These are phyloP conservation scores for Vitis hybrid DNA, from an alignment of 177 flowering plant genomes.

Conservation along the genomic window DNA sequence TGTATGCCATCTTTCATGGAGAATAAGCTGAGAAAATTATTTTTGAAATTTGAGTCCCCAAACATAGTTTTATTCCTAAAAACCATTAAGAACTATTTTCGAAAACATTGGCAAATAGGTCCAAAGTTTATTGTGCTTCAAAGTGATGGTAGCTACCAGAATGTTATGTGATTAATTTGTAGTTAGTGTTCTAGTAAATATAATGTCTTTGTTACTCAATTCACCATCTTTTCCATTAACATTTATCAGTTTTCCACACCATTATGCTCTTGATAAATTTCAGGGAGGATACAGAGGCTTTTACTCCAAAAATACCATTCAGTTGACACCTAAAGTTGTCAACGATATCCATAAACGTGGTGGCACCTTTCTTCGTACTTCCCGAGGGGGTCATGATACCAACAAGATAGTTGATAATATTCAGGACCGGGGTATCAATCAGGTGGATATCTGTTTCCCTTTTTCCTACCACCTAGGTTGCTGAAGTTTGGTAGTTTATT, in stretches of 20 bases:
- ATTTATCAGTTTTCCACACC: not conserved
- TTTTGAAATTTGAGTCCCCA: no score
- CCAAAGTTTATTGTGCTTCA: no score
- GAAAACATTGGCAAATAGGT: no score
- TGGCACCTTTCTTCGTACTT: slow-evolving; percentile 74
- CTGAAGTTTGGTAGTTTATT: not conserved
- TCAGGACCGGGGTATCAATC: slow-evolving; percentile 79
- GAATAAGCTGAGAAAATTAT: no score
- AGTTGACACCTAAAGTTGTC: slow-evolving; percentile 66
- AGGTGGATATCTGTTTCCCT: slow-evolving; percentile 30
- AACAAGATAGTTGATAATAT: slow-evolving; percentile 76
- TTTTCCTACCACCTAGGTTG: not conserved
- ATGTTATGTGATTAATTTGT: no score
- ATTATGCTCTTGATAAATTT: slow-evolving; percentile 2
- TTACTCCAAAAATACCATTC: slow-evolving; percentile 59
- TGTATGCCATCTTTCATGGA: no score
- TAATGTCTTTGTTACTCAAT: no score
- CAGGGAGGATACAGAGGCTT: slow-evolving; percentile 88
- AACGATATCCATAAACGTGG: slow-evolving; percentile 84
- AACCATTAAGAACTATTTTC: no score
- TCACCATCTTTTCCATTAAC: slow-evolving; percentile 1
- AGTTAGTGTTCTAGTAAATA: no score
- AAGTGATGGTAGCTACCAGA: no score
- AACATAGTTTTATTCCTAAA: no score
- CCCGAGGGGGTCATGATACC: slow-evolving; percentile 84